A percentile compares a stretch with the other conserved stretches of the same genome.
Conservation (phyloP, 345 rosid species). For the Heritiera littoralis region DNA sequence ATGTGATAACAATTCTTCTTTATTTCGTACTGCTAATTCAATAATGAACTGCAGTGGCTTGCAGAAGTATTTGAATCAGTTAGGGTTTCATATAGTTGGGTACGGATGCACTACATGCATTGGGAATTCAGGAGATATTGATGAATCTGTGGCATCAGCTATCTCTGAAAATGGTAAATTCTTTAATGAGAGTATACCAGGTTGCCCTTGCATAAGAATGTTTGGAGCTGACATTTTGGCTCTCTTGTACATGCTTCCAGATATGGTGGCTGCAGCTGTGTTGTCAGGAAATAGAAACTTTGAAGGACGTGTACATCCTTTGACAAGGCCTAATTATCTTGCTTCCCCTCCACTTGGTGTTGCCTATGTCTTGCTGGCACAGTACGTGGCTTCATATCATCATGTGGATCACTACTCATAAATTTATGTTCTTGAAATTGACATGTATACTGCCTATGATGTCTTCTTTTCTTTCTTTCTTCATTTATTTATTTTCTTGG, state of each 20-base stretch:
- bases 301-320: constrained; percentile 91
- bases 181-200: neutral
- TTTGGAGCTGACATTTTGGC: constrained; percentile 8
- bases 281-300: constrained; percentile 90
- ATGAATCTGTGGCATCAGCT: constrained; percentile 78
- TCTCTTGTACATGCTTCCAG: constrained; percentile 38
- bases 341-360: constrained; percentile 97
- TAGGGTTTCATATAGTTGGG: constrained; percentile 82
- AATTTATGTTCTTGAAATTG: neutral
- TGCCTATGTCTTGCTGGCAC: constrained; percentile 94
- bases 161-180: constrained; percentile 69
- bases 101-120: constrained; percentile 97
- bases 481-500: neutral
- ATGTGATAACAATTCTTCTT: neutral
- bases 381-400: constrained; percentile 35
- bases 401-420: neutral
- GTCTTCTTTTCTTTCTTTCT: neutral
- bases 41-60: constrained; percentile 52
- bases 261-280: constrained; percentile 90
- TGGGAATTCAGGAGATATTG: constrained; percentile 89
- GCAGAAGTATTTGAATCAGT: constrained; percentile 75
- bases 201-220: constrained; percentile 22
- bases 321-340: constrained; percentile 92
- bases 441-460: neutral
- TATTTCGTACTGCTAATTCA: constrained; percentile 23